Conservation (phyloP, 139 green algal species). For the Gonium pectorale region DNA sequence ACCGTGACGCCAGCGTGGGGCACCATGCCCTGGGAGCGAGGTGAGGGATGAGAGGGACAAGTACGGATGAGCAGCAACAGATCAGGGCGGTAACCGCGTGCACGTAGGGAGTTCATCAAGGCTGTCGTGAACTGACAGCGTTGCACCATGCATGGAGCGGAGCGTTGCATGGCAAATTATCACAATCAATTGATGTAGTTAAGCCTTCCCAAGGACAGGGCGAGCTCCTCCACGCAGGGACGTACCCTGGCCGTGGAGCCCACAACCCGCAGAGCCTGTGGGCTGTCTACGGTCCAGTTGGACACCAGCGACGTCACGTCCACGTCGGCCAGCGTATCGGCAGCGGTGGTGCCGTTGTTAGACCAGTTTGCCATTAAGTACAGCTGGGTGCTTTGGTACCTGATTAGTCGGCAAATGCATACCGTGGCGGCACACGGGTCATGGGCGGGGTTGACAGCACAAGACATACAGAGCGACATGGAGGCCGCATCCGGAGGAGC, state of each 20-base stretch:
- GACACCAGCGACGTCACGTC: slow-evolving; percentile 50
- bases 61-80: no score
- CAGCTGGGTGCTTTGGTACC: slow-evolving; percentile 53
- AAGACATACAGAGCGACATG: no score
- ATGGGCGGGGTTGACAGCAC: not conserved
- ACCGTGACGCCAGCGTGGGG: not conserved
- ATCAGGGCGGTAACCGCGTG: no score
- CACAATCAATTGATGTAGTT: not conserved
- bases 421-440: not conserved
- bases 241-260: not conserved
- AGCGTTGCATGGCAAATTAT: no score
- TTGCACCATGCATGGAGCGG: no score
- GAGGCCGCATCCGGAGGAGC: no score
- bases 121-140: no score
- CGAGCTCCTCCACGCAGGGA: no score
- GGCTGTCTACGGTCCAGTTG: slow-evolving; percentile 12
- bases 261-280: not conserved
- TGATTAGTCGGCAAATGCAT: not conserved
- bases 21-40: not conserved
- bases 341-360: slow-evolving; percentile 38
- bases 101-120: no score
- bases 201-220: no score
- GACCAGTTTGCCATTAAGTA: slow-evolving; percentile 41
- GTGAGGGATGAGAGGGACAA: no score
- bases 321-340: slow-evolving; percentile 17